A percentile compares a stretch with the other conserved stretches of the same genome.
phyloP scores from a whole-genome alignment of 345 rosid species.

The Citrus australasica region DNA sequence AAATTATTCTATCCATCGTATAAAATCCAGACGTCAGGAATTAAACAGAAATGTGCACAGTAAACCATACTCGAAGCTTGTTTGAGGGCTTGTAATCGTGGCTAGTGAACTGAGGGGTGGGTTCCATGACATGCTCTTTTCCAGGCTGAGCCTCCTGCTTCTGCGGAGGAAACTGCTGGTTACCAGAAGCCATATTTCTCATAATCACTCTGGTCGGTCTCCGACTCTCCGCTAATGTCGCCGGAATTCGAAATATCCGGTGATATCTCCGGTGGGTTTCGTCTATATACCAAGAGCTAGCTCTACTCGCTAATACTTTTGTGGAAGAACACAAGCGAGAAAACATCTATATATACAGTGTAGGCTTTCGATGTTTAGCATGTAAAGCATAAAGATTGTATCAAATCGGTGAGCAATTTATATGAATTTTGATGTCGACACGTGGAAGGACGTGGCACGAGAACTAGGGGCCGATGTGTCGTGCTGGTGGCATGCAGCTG shows the following conservation, averaged over 20 bases:
- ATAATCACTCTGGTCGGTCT: not conserved
- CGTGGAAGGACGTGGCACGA: constrained; percentile 24
- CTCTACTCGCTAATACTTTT: not conserved
- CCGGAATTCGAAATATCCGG: constrained; percentile 6
- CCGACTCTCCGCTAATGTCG: constrained; percentile 1
- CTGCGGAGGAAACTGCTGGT: constrained; percentile 51
- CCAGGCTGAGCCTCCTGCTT: constrained; percentile 69
- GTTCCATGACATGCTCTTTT: constrained; percentile 61
- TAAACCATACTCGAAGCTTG: constrained; percentile 44
- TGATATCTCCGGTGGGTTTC: not conserved
- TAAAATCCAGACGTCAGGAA: too few relatives aligned
- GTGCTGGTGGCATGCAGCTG: constrained; percentile 3
- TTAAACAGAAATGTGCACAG: too few relatives aligned
- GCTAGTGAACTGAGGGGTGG: constrained; percentile 47
- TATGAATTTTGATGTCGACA: not conserved
- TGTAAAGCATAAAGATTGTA: not conserved
- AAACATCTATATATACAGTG: constrained; percentile 5
- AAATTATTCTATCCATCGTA: too few relatives aligned
- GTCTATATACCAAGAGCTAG: constrained; percentile 15
- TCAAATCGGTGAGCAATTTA: not conserved
- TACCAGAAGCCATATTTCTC: constrained; percentile 52
- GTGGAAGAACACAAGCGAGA: constrained; percentile 1
- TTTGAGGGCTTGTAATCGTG: constrained; percentile 59
- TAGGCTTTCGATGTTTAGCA: not conserved
- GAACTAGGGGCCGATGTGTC: not conserved